Evolutionary conservation across 371 early-diverging fungal species (phyloP).

Genomic region (Mucor piriformis): DNA sequence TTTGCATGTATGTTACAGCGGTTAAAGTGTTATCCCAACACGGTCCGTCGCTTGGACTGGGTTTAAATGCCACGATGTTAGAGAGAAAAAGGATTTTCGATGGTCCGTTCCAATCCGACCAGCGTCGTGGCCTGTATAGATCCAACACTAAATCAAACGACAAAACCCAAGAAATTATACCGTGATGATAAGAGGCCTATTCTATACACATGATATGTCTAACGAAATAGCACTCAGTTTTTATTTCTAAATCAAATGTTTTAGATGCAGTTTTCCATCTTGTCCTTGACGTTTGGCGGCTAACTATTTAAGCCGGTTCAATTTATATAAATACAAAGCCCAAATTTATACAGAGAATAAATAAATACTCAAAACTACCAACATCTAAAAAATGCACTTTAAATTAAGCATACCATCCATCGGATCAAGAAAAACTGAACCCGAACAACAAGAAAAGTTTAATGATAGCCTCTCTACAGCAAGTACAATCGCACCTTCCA

Average conservation of each 20-base stretch:
- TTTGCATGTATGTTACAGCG: background rate
- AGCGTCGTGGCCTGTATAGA: too few relatives aligned
- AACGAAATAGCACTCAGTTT: too few relatives aligned
- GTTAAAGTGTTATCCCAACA: conserved; percentile 16
- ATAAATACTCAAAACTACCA: background rate
- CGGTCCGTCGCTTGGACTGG: background rate
- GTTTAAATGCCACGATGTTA: too few relatives aligned
- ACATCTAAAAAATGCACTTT: background rate
- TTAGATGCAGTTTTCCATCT: too few relatives aligned
- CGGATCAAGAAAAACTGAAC: background rate
- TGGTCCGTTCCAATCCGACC: conserved; percentile 12
- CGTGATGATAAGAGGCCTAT: too few relatives aligned
- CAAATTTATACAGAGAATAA: background rate
- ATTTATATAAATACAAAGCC: conserved; percentile 11
- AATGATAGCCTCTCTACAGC: conserved; percentile 15
- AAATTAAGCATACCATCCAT: background rate
- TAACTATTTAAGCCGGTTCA: conserved; percentile 23
- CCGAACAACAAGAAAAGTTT: background rate
- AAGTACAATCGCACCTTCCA: conserved; percentile 19
- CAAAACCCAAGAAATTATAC: too few relatives aligned
- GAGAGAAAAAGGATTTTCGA: too few relatives aligned
- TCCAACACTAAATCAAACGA: too few relatives aligned
- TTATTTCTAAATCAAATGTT: too few relatives aligned
- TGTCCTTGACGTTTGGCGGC: conserved; percentile 15
- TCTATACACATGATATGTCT: too few relatives aligned